Base-by-base conservation (phyloP, 176 grass and related monocot species). In the Oryza glumipatula region DNA sequence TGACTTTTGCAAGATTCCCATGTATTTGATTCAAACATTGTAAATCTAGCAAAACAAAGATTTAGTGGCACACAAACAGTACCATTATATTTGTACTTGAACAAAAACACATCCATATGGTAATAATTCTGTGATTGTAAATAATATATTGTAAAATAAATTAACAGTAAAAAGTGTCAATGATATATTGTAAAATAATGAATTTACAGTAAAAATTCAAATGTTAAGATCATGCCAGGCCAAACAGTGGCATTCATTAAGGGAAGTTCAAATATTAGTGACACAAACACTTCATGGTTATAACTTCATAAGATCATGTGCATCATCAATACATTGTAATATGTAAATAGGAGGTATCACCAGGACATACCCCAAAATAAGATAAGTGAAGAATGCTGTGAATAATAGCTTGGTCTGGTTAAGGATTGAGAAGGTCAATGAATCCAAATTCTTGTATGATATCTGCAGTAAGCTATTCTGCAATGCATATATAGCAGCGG, bases 361-460 rank as follows among this genome's bases (percentile, higher is more conserved):
- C 30, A 56, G 30, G 32, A 66, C 86, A 76, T 93, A 98, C 95
- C 96, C 91, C 61, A 98, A 88, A 90, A 95, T 98, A 83, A 98
- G 82, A 67, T 83, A 98, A 47, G 93, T 94, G 89, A 98, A 98
- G 41, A 98, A 89, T 28, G 96, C 93, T 5, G 96, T 95, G 88
- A 95, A 98, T 77, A 98, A 87, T 52, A 98, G 76, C 73, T 98
- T 98, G 80, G 96, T 98, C 91, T 98, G 96, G 65, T 95, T 98
- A 76, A 98, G 96, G 77, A 98, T 95, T 63, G 96, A 98, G 82
- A 98, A 98, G 73, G 93, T 95, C 60, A 98, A 88, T 28, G 96
- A 98, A 88, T 98, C 96, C 68, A 98, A 88, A 85, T 98, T 95
- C 83, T 95, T 98, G 89, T 98, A 98, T 67, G 96, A 95, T 83